Conservation (phyloP, 2,329 filamentous ascomycete species). For the Grosmannia huntii region DNA sequence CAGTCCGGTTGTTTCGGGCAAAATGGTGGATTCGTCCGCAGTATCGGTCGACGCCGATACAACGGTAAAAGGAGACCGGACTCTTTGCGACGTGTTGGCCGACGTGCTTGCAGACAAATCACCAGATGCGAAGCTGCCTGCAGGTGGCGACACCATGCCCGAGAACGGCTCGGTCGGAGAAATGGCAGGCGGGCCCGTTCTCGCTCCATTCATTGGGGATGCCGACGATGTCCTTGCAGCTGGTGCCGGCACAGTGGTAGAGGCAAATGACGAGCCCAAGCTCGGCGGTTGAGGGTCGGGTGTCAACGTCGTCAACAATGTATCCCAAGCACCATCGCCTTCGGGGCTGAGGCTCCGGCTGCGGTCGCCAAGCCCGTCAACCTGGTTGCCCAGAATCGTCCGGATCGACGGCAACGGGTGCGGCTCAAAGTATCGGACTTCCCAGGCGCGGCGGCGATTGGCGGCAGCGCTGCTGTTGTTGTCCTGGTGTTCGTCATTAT, state of each 20-base stretch:
- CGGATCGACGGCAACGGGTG: constrained; percentile 4
- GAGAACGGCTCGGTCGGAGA: neutral
- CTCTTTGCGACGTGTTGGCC: constrained; percentile 6
- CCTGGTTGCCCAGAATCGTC: neutral
- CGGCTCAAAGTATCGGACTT: neutral
- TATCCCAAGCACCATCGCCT: constrained; percentile 59
- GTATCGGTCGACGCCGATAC: constrained; percentile 4
- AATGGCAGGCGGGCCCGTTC: neutral
- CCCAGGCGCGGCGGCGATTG: neutral
- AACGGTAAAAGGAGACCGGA: constrained; percentile 9
- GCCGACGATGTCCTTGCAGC: neutral
- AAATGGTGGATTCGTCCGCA: constrained; percentile 7
- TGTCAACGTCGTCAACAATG: constrained; percentile 64
- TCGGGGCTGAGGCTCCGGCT: constrained; percentile 71
- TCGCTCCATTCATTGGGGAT: neutral
- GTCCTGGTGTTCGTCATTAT: neutral
- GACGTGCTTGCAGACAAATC: neutral
- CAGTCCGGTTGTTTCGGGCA: neutral
- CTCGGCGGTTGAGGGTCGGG: constrained; percentile 74
- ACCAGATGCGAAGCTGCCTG: neutral
- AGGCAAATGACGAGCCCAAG: constrained; percentile 70
- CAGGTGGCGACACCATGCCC: neutral
- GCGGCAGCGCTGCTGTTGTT: neutral
- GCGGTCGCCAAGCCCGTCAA: constrained; percentile 74
- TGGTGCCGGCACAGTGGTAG: constrained; percentile 36